These are phyloP conservation scores for Paraleonurus japonicus DNA, from an alignment of 257 asterid genomes.

Conservation along the genomic window DNA sequence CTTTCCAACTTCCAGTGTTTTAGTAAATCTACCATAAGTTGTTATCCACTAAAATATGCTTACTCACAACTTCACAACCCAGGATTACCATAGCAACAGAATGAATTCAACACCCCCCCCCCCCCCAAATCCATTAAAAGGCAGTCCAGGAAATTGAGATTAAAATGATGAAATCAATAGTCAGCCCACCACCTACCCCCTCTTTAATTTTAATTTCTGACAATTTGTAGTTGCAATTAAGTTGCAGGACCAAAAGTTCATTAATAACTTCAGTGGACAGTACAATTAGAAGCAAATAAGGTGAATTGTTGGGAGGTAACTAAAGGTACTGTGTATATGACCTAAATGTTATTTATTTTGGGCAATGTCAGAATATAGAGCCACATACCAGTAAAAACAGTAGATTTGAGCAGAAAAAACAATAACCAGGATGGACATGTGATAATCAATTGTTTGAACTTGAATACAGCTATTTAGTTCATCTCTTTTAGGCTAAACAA, in stretches of 20 bases:
- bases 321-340: background rate
- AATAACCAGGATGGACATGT: slow-evolving; percentile 13
- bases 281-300: slow-evolving; percentile 7
- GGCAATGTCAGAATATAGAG: background rate
- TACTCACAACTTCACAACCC: background rate
- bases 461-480: slow-evolving; percentile 17
- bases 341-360: background rate
- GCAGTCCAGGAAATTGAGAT: background rate
- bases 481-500: slow-evolving; percentile 12
- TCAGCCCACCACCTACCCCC: background rate
- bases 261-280: background rate
- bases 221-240: slow-evolving; percentile 2
- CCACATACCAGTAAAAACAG: slow-evolving; percentile 1
- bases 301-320: background rate
- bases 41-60: slow-evolving; percentile 1
- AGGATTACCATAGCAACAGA: slow-evolving; percentile 9
- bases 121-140: background rate
- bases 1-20: slow-evolving; percentile 10
- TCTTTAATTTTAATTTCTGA: background rate
- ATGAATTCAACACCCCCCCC: background rate
- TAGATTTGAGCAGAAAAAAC: slow-evolving; percentile 16
- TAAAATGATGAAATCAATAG: background rate
- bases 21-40: background rate
- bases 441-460: slow-evolving; percentile 20
- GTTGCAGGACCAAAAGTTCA: background rate